Conservation (phyloP, 176 grass and related monocot species). For the Oryza glumipatula region DNA sequence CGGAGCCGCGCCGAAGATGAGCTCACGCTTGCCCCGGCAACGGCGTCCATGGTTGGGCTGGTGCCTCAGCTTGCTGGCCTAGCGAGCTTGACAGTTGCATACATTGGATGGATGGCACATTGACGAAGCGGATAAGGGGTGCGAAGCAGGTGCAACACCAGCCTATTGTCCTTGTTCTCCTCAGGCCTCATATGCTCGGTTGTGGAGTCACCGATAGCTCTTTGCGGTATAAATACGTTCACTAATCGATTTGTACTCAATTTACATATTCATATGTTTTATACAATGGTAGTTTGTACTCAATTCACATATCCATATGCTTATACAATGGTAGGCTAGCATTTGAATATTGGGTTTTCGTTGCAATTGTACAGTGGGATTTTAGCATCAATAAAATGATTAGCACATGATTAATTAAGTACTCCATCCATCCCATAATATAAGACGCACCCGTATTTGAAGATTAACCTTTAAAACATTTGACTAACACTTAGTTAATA, state of each 20-base stretch:
- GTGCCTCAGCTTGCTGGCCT: background rate
- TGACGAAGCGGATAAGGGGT: background rate
- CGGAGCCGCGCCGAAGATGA: slow-evolving; percentile 7
- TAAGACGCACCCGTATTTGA: no score
- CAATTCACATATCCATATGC: no score
- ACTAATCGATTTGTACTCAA: background rate
- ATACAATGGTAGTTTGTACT: no score
- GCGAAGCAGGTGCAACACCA: background rate
- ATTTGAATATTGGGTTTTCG: no score
- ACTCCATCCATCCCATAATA: no score
- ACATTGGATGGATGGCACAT: background rate
- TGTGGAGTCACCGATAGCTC: background rate
- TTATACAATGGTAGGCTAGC: no score
- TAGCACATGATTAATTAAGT: no score
- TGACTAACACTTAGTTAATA: no score
- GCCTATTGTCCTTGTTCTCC: background rate
- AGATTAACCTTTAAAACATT: no score
- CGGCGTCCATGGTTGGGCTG: slow-evolving; percentile 33
- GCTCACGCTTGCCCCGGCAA: slow-evolving; percentile 26
- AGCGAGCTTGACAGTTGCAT: background rate
- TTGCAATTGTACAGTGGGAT: no score
- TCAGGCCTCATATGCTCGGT: background rate
- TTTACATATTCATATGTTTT: no score
- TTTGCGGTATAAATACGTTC: background rate
- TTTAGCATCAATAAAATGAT: no score